A percentile compares a stretch with the other conserved stretches of the same genome.
Evolutionary conservation across 75 land plant species (phyloP).

Genomic region (Azolla pinnata): DNA sequence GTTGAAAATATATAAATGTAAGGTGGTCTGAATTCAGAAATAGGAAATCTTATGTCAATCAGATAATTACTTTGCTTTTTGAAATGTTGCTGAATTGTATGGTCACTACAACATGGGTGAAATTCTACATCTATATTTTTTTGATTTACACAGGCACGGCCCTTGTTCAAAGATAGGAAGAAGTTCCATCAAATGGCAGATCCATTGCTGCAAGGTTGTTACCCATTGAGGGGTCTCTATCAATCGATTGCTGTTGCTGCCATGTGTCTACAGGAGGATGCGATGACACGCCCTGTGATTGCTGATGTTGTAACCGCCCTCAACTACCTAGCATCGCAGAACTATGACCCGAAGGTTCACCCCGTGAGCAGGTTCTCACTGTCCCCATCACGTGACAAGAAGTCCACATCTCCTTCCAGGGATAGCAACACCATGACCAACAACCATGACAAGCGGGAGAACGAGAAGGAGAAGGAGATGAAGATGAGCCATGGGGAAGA

Average conservation of each 20-base stretch:
- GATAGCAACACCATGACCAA: too few relatives aligned
- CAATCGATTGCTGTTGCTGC: conserved; percentile 89
- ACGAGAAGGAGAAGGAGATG: neutral
- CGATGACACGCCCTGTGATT: conserved; percentile 70
- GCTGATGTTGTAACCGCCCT: conserved; percentile 95
- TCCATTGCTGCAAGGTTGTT: conserved; percentile 65
- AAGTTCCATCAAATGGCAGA: conserved; percentile 72
- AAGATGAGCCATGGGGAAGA: conserved; percentile 3
- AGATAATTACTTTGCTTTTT: neutral
- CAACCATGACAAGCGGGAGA: too few relatives aligned
- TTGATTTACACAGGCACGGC: conserved; percentile 53
- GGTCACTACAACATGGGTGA: neutral
- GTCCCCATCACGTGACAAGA: conserved; percentile 15
- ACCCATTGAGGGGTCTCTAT: conserved; percentile 72
- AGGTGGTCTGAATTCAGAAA: neutral
- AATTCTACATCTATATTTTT: neutral
- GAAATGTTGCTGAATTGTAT: neutral
- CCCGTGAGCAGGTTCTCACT: conserved; percentile 21
- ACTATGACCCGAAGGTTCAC: conserved; percentile 50
- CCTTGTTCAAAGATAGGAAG: conserved; percentile 67
- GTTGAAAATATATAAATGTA: neutral
- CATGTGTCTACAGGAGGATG: conserved; percentile 89
- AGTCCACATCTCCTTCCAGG: too few relatives aligned
- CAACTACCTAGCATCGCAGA: conserved; percentile 66
- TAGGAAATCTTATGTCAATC: neutral